Base-by-base conservation (phyloP, 148 eudicot genomes). In the Chenopodium quinoa region DNA sequence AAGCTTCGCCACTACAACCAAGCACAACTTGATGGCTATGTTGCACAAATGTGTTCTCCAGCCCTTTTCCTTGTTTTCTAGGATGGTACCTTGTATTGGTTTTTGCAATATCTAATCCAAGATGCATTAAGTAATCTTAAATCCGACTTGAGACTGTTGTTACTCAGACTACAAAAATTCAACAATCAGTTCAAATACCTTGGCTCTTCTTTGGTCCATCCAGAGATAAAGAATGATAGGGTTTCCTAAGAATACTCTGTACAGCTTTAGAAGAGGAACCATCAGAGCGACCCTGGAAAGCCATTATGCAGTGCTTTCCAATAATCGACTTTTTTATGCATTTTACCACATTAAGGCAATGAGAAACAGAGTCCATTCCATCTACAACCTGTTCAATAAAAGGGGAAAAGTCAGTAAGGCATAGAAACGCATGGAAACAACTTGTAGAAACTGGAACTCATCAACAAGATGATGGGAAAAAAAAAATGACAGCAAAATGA, bases 301-400 rank as follows among this genome's bases (percentile, higher is more conserved):
- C 85, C 76, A 95, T 88, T 12, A 89, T 90, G 63, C 79, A 90
- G 12, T 80, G 86, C 64, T 79, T 77, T 78, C 80, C 84, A 9
- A 87, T 79, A n/a, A 95, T 87, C 37, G 80, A 87, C 77, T 80
- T 87, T 86, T 84, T 89, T 32, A 91, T 86, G 50, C 83, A 52
- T 80, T 89, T 91, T 34, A 92, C 82, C 40, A 47, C 63, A 52
- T 90, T 86, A 32, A 75, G 74, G 78, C 81, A 78, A 52, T 83
- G 71, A 32, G 82, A 29, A 13, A 85, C 63, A 65, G 82, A 76
- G 71, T 91, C 90, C 80, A 86, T 78, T 73, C 88, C 97, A 85
- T 95, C 98, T 81, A 93, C 87, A 83, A 92, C 93, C 98, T 95
- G 88, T 19, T 46, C 62, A 81, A 76, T 68, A 10, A 37, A 65